phyloP scores from a whole-genome alignment of 768 basidiomycete species.

The Tephrocybe sp. region DNA sequence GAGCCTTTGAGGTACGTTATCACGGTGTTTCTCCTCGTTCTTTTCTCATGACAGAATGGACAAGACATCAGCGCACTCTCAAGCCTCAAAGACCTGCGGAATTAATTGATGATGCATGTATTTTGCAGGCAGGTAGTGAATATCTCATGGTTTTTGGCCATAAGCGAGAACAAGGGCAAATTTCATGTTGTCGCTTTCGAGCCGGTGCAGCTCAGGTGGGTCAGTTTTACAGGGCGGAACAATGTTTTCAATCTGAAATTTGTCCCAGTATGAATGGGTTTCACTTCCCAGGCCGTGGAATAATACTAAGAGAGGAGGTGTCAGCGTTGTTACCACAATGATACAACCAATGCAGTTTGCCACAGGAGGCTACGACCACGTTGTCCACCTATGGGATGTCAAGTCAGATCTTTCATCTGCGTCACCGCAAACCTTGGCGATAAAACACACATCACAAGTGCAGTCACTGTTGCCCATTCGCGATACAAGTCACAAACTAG shows the following conservation, averaged over 20 bases:
- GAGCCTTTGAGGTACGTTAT: constrained; percentile 19
- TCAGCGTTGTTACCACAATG: constrained; percentile 41
- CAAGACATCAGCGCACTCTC: constrained; percentile 16
- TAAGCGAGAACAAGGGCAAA: constrained; percentile 32
- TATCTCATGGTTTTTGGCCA: constrained; percentile 36
- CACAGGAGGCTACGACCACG: constrained; percentile 49
- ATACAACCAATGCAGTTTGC: constrained; percentile 41
- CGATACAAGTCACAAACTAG: constrained; percentile 45
- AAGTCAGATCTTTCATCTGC: constrained; percentile 30
- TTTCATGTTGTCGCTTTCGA: constrained; percentile 23
- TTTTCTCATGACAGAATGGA: constrained; percentile 11
- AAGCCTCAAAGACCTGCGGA: constrained; percentile 23
- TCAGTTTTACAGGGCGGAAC: neutral
- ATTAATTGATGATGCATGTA: constrained; percentile 41
- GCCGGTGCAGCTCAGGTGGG: constrained; percentile 22
- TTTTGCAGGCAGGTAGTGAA: constrained; percentile 24
- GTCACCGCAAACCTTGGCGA: constrained; percentile 28
- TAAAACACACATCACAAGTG: constrained; percentile 41
- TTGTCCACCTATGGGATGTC: constrained; percentile 46
- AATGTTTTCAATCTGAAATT: neutral
- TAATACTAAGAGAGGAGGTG: constrained; percentile 35
- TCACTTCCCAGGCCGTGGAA: constrained; percentile 28
- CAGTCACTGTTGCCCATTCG: constrained; percentile 41
- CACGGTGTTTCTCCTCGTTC: neutral
- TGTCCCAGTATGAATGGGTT: constrained; percentile 6